A percentile compares a stretch with the other conserved stretches of the same genome.
These are phyloP conservation scores for Zygosaccharomyces kombuchaensis DNA, from an alignment of 805 yeast genomes.

Conservation along the genomic window DNA sequence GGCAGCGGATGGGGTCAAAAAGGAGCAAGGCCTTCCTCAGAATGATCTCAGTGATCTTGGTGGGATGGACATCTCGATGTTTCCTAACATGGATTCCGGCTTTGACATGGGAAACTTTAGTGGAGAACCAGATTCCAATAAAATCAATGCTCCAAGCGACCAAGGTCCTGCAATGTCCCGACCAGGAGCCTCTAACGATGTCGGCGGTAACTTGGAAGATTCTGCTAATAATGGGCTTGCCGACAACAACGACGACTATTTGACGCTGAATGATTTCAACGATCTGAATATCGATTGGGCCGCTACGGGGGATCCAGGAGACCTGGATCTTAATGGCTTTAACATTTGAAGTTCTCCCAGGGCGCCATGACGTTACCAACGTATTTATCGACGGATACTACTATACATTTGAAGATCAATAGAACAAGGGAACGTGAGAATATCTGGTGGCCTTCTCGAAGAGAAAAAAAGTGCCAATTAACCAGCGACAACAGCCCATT, in stretches of 20 bases:
- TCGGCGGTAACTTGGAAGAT: conserved; percentile 8
- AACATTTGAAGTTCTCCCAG: conserved; percentile 16
- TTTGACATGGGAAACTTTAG: conserved; percentile 23
- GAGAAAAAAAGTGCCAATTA: conserved; percentile 1
- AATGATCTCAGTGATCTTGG: conserved; percentile 22
- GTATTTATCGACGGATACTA: conserved; percentile 1
- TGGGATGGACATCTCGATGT: conserved; percentile 31
- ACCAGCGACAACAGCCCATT: background rate
- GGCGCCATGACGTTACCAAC: background rate
- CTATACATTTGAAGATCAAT: conserved; percentile 4
- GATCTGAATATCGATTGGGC: conserved; percentile 36
- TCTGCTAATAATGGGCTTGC: conserved; percentile 10
- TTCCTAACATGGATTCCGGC: conserved; percentile 33
- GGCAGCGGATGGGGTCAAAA: conserved; percentile 12
- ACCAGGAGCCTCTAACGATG: conserved; percentile 22
- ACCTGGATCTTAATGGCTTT: conserved; percentile 28
- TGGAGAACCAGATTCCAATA: conserved; percentile 3
- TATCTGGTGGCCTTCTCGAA: background rate
- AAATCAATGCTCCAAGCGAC: background rate
- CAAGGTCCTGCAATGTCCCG: conserved; percentile 6
- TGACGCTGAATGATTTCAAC: conserved; percentile 35
- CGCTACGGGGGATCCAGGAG: conserved; percentile 28
- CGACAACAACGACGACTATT: conserved; percentile 30
- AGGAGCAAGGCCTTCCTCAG: conserved; percentile 23
- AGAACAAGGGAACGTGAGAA: background rate